Evolutionary conservation across 2,329 filamentous ascomycete species (phyloP).

Genomic region (Talaromyces sp.): DNA sequence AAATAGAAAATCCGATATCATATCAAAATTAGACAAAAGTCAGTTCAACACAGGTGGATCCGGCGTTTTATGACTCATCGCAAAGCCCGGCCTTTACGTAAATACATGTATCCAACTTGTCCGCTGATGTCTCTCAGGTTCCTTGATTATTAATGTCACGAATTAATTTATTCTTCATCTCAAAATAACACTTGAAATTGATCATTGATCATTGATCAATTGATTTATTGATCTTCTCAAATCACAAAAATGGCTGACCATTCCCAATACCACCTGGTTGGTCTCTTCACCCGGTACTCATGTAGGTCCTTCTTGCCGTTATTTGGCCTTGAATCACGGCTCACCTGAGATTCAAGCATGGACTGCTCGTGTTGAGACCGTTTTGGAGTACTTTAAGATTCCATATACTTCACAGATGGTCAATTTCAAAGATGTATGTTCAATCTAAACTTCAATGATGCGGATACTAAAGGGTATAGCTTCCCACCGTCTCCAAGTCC

Average conservation of each 20-base stretch:
- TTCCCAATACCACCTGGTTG: conserved; percentile 21
- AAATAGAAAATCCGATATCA: background rate
- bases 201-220: background rate
- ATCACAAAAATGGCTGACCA: background rate
- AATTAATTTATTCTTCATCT: no score
- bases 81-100: background rate
- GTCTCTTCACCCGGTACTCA: conserved; percentile 27
- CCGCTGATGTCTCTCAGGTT: background rate
- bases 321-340: background rate
- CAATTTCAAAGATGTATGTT: conserved; percentile 20
- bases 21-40: background rate
- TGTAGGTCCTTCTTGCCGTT: conserved; percentile 16
- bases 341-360: conserved; percentile 20
- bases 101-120: background rate
- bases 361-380: conserved; percentile 26
- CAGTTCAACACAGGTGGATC: background rate
- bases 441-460: background rate
- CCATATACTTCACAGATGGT: conserved; percentile 20
- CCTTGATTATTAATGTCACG: no score
- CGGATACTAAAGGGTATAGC: background rate
- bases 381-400: conserved; percentile 31
- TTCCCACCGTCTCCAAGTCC: conserved; percentile 16
- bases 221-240: background rate
- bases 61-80: background rate
- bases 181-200: no score